Evolutionary conservation across 495 filamentous ascomycete genomes (phyloP), one percentile per base, ranked within the genome.

Genomic region (Hypoxylon subgilvum): DNA sequence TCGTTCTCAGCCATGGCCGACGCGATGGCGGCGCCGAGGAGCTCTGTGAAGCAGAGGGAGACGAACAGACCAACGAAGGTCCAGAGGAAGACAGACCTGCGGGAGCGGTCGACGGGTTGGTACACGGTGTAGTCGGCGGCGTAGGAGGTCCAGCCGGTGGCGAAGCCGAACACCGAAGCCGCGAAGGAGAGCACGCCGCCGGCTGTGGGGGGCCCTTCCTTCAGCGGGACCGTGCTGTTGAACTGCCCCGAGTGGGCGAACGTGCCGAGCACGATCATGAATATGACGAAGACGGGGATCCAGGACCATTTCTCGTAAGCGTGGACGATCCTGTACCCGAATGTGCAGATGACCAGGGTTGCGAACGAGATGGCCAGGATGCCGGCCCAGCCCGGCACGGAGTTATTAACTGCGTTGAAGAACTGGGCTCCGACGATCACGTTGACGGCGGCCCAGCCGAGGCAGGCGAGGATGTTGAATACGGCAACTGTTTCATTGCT

Each of bases 121-220:
- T 95, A 93, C 8, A 91, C 88, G 16, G 88, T 91, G 72, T 92
- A 93, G 63, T 94, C 90, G 30, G 89, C 86, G 0, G 90, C 88
- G 56, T 88, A 90, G 13, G 82, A 84, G 6, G 86, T 87, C 90
- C 89, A 94, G 12, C 89, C 89, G 1, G 88, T 90, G 0, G 85
- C 88, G 61, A 92, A 93, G 10, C 89, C 88, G 54, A 82, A 92
- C 16, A 92, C 80, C 7, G 84, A 84, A 1, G 88, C 83, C 2
- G 86, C 87, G 58, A 91, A 92, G 35, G 84, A 88, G 16, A 95
- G 79, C 23, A 88, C 79, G 21, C 73, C 65, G 16, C 87, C 88
- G 12, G 86, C 70, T 66, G 92, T 87, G 1, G 78, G 74, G 2
- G 67, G 77, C 3, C 89, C 90, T 3, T 75, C 76, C 8, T 63